These are phyloP conservation scores for Kodamaea jinghongensis DNA, from an alignment of 805 yeast genomes.

Conservation along the genomic window DNA sequence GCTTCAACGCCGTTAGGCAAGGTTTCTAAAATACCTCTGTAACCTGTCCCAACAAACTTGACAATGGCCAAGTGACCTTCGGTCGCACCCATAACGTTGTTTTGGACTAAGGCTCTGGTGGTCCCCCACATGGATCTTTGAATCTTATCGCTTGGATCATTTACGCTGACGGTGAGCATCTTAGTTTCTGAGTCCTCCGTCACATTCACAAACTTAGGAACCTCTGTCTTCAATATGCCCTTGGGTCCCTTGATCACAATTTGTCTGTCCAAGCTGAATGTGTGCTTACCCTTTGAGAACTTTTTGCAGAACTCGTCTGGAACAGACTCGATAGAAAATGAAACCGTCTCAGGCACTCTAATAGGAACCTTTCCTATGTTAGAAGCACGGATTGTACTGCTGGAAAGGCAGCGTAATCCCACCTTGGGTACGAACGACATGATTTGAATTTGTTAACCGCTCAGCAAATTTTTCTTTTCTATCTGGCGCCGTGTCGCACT, in stretches of 20 bases:
- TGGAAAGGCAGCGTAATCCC: constrained; percentile 15
- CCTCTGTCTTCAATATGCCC: constrained; percentile 60
- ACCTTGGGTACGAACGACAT: constrained; percentile 1
- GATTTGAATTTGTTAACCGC: background rate
- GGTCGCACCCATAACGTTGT: constrained; percentile 80
- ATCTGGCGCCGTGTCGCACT: background rate
- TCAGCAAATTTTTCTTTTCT: background rate
- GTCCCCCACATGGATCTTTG: constrained; percentile 98
- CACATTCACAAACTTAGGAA: constrained; percentile 70
- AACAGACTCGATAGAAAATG: constrained; percentile 45
- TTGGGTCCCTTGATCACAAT: constrained; percentile 73
- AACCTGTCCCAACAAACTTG: constrained; percentile 95
- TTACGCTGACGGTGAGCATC: constrained; percentile 54
- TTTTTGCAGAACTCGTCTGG: constrained; percentile 52
- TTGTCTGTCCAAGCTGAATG: constrained; percentile 54
- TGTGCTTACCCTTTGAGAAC: constrained; percentile 65
- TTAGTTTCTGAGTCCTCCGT: constrained; percentile 27
- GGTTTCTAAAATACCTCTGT: constrained; percentile 77
- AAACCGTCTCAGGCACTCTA: constrained; percentile 60
- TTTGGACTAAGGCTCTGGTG: constrained; percentile 70
- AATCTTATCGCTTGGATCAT: constrained; percentile 51
- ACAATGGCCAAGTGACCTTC: constrained; percentile 90
- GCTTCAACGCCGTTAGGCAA: constrained; percentile 45
- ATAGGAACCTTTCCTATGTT: constrained; percentile 84
- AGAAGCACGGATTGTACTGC: constrained; percentile 33